A percentile compares a stretch with the other conserved stretches of the same genome.
Conservation (phyloP, 139 green algal genomes). For the Auxenochlorella pyrenoidosa region DNA sequence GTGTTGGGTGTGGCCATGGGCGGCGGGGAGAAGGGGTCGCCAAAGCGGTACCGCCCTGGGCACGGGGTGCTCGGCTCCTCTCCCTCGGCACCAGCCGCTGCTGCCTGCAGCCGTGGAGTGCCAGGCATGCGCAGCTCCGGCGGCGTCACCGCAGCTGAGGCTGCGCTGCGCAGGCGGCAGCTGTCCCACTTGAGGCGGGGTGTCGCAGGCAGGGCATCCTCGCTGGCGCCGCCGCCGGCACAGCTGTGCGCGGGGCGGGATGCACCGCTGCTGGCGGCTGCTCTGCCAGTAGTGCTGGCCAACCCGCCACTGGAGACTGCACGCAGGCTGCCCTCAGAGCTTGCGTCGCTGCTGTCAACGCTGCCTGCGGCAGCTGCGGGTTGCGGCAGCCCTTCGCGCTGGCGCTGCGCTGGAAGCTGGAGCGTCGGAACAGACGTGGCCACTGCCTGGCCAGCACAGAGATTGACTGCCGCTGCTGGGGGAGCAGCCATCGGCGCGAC, state of each 20-base stretch:
- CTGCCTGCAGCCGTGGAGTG: neutral
- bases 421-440: neutral
- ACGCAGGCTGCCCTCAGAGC: neutral
- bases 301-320: neutral
- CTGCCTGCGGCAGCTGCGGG: neutral
- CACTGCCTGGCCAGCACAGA: slow-evolving; percentile 2
- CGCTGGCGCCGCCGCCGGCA: no score
- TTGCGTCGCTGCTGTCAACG: neutral
- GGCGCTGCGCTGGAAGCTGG: neutral
- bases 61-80: neutral
- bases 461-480: no score
- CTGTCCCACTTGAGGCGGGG: neutral
- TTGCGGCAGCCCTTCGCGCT: neutral
- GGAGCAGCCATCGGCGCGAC: no score
- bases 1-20: neutral
- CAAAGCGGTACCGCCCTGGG: neutral
- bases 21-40: neutral
- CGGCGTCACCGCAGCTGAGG: neutral
- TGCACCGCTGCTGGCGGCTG: neutral
- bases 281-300: neutral
- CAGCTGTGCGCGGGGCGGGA: neutral
- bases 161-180: neutral
- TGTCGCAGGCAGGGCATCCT: no score
- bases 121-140: no score
- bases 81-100: neutral